Conservation (phyloP, 2,329 filamentous ascomycete genomes). For the Orbilia oligospora region DNA sequence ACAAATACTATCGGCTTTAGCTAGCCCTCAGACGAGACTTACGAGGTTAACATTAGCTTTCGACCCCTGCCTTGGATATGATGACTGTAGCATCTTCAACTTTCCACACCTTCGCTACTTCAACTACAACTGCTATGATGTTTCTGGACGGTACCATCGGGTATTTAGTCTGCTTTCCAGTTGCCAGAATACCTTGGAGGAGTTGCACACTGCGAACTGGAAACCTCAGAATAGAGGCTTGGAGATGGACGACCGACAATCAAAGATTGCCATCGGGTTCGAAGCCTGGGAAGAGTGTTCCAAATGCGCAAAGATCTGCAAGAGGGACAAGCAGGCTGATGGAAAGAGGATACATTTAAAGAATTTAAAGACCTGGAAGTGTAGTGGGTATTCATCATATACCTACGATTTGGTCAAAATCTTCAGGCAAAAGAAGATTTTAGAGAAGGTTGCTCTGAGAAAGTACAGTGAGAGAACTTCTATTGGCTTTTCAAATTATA, state of each 20-base stretch:
- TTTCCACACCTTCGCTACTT: conserved; percentile 22
- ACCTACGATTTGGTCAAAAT: neutral
- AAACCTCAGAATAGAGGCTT: neutral
- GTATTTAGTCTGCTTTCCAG: conserved; percentile 24
- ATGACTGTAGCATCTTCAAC: conserved; percentile 11
- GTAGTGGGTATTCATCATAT: neutral
- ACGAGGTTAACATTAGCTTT: conserved; percentile 16
- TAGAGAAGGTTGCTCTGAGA: neutral
- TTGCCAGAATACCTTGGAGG: conserved; percentile 28
- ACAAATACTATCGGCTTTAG: neutral
- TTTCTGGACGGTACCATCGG: neutral
- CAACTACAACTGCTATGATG: neutral
- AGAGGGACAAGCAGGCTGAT: neutral
- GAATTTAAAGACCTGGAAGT: conserved; percentile 6
- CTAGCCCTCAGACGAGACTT: conserved; percentile 1
- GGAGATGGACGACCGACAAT: neutral
- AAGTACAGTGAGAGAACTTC: neutral
- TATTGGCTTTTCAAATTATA: neutral
- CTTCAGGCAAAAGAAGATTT: neutral
- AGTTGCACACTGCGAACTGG: neutral
- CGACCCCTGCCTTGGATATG: neutral
- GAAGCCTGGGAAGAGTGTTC: conserved; percentile 4
- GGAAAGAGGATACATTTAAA: conserved; percentile 14
- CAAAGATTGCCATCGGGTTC: neutral
- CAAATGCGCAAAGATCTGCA: neutral